Evolutionary conservation across 2,329 filamentous ascomycete genomes (phyloP).

Genomic region (Talaromyces pinophilus): DNA sequence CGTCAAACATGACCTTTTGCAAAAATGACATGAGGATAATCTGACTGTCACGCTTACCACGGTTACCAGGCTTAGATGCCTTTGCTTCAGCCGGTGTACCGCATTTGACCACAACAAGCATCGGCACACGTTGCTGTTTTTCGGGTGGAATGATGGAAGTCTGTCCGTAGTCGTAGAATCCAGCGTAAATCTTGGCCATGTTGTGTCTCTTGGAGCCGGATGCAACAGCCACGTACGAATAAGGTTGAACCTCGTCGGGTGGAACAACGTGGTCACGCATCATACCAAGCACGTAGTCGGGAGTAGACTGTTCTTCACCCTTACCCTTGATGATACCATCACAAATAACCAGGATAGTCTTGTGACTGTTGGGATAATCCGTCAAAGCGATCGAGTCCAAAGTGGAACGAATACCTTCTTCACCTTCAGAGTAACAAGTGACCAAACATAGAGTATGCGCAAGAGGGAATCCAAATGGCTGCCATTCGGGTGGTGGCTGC

Average conservation of each 20-base stretch:
- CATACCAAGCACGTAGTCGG: slow-evolving; percentile 88
- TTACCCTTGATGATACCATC: slow-evolving; percentile 97
- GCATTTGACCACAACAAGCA: slow-evolving; percentile 95
- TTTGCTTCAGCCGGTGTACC: slow-evolving; percentile 83
- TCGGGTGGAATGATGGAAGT: slow-evolving; percentile 76
- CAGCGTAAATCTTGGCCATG: slow-evolving; percentile 97
- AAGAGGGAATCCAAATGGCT: slow-evolving; percentile 92
- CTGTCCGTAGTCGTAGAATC: slow-evolving; percentile 94
- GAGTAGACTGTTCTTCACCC: slow-evolving; percentile 82
- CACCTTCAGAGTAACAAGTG: slow-evolving; percentile 95
- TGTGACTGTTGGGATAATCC: slow-evolving; percentile 99
- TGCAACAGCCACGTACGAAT: slow-evolving; percentile 94
- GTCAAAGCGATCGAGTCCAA: slow-evolving; percentile 95
- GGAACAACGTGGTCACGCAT: slow-evolving; percentile 85
- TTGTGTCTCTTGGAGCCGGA: slow-evolving; percentile 97
- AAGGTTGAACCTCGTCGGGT: slow-evolving; percentile 79
- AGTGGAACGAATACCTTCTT: slow-evolving; percentile 87
- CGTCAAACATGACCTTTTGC: slow-evolving; percentile 99
- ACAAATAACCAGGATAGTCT: slow-evolving; percentile 92
- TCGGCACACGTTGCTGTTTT: slow-evolving; percentile 94
- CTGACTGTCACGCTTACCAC: slow-evolving; percentile 98
- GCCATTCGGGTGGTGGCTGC: slow-evolving; percentile 94
- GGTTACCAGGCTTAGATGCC: slow-evolving; percentile 88
- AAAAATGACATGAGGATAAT: slow-evolving; percentile 99
- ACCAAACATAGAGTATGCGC: slow-evolving; percentile 93